A percentile compares a stretch with the other conserved stretches of the same genome.
Evolutionary conservation across 2,329 filamentous ascomycete species (phyloP).

Genomic region (Lecanicillium sp.): DNA sequence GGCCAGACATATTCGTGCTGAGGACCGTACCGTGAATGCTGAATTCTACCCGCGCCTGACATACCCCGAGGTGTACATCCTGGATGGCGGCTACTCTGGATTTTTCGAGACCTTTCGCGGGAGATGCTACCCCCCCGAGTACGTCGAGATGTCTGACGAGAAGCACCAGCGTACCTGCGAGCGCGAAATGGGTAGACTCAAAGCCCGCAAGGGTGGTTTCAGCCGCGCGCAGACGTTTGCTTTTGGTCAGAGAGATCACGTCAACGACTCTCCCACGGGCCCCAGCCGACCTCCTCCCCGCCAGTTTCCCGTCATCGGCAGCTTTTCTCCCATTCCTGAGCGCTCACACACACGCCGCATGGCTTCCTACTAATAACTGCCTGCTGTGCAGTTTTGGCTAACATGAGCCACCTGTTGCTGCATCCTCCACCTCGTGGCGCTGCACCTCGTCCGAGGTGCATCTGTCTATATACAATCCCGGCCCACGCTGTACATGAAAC

Average conservation of each 20-base stretch:
- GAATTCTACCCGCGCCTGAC: constrained; percentile 81
- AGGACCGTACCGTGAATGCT: constrained; percentile 79
- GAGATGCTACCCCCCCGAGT: constrained; percentile 89
- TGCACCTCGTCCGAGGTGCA: constrained; percentile 1
- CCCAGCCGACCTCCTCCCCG: constrained; percentile 38
- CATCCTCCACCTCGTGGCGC: background rate
- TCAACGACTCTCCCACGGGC: constrained; percentile 56
- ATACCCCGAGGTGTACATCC: constrained; percentile 96
- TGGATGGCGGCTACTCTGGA: constrained; percentile 91
- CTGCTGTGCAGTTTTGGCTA: constrained; percentile 24
- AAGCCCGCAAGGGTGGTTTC: constrained; percentile 82
- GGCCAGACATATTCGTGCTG: constrained; percentile 85
- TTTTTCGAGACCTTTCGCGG: constrained; percentile 77
- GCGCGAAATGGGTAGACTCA: constrained; percentile 87
- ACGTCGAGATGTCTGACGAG: constrained; percentile 92
- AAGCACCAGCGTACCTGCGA: constrained; percentile 91
- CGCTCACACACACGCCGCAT: constrained; percentile 53
- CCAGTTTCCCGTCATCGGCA: constrained; percentile 33
- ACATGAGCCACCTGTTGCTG: constrained; percentile 19
- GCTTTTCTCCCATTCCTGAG: constrained; percentile 42
- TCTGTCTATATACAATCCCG: constrained; percentile 5
- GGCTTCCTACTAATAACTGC: constrained; percentile 53
- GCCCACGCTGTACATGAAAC: constrained; percentile 13
- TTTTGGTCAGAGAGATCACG: constrained; percentile 68
- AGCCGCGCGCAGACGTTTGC: constrained; percentile 89